Evolutionary conservation across 306 rosid genomes (phyloP).

Genomic region (Vigna trinervia): DNA sequence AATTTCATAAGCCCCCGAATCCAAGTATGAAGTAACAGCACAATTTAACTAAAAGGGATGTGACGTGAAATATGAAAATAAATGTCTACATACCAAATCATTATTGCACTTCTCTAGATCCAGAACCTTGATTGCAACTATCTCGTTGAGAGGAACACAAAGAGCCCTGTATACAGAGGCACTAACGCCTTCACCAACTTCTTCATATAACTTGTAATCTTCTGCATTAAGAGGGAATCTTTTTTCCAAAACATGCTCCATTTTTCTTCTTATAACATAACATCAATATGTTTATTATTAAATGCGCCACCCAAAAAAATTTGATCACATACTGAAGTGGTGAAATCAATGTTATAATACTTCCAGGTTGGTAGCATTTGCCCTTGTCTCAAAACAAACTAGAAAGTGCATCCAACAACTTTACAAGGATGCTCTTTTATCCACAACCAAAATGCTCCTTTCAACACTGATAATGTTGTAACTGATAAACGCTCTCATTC

Average conservation of each 20-base stretch:
- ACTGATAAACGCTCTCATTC: constrained; percentile 21
- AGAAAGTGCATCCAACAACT: constrained; percentile 47
- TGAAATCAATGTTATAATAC: constrained; percentile 47
- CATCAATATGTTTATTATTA: constrained; percentile 43
- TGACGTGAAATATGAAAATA: constrained; percentile 31
- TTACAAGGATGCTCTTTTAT: constrained; percentile 34
- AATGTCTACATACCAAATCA: constrained; percentile 75
- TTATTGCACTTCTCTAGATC: constrained; percentile 93
- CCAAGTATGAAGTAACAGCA: constrained; percentile 30
- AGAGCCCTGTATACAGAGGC: constrained; percentile 93
- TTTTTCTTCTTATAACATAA: constrained; percentile 65
- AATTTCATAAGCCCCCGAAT: constrained; percentile 32
- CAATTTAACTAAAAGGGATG: constrained; percentile 9
- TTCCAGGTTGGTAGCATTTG: constrained; percentile 54
- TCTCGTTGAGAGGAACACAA: constrained; percentile 84
- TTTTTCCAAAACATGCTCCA: constrained; percentile 69
- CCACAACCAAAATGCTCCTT: constrained; percentile 34
- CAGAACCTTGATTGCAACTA: constrained; percentile 96
- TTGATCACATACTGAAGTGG: constrained; percentile 41
- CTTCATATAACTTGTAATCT: constrained; percentile 91
- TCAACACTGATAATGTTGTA: constrained; percentile 42
- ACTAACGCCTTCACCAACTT: constrained; percentile 98
- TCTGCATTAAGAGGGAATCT: constrained; percentile 77
- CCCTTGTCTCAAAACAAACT: constrained; percentile 51
- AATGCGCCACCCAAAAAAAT: constrained; percentile 40